Evolutionary conservation across 495 filamentous ascomycete genomes (phyloP), one percentile per base, ranked within the genome.

Genomic region (Penicillium macrosclerotiorum): DNA sequence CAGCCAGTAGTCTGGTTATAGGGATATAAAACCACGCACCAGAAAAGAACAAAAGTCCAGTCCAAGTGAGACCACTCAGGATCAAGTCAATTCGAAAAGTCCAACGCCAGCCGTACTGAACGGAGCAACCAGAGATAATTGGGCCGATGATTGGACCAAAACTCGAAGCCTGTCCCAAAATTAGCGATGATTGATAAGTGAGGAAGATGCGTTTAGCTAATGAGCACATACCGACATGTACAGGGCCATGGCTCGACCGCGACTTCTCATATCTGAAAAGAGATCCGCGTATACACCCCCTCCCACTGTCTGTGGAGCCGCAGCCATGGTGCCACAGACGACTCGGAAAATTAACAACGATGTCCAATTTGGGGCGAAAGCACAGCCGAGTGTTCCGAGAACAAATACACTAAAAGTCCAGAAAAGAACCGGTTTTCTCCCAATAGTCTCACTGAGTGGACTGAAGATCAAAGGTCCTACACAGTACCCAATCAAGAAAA

Each of bases 221-320:
- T 1, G 9, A 4, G 6, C 8, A 73, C 80, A 69, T 63, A 84
- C 83, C 23, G 76, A 79, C 78, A 84, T 87, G 63, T 88, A 90
- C 4, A 79, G 62, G 1, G 83, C 78, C 79, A 90, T 85, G 3
- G 82, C 83, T 6, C 84, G 73, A 2, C 88, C 88, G 13, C 88
- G 72, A 17, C 64, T 67, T 13, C 75, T 58, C 3, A 79, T 63
- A 52, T 83, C 73, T 16, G 70, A 69, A 51, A 79, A 85, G 5
- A 89, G 71, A 65, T 93, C 88, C 0, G 88, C 86, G 57, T 85
- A 86, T 3, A 89, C 69, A 7, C 88, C 88, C 0, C 85, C 82
- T 12, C 86, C 77, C 6, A 90, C 76, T 3, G 83, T 78, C 39
- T 90, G 84, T 1, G 87, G 84, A 12, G 78, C 77, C 23, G 79